phyloP scores from a whole-genome alignment of 371 early-diverging fungal species.

The Phascolomyces articulosus region DNA sequence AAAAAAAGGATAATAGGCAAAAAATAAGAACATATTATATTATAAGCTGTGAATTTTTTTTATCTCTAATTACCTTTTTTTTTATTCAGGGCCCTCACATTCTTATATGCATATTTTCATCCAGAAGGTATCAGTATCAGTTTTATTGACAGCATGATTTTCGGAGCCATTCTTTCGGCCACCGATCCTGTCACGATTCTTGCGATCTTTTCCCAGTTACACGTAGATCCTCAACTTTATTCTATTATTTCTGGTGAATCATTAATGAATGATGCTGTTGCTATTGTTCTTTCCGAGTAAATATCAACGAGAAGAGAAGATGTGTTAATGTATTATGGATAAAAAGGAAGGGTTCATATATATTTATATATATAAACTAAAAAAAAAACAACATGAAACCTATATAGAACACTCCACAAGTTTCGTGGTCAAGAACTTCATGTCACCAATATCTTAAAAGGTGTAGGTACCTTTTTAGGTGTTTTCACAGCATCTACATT shows the following conservation, averaged over 20 bases:
- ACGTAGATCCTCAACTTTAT: slow-evolving; percentile 91
- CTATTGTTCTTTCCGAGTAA: slow-evolving; percentile 91
- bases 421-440: slow-evolving; percentile 81
- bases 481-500: slow-evolving; percentile 83
- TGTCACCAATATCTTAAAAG: slow-evolving; percentile 68
- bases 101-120: slow-evolving; percentile 71
- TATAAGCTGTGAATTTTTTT: too few relatives aligned
- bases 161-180: slow-evolving; percentile 92
- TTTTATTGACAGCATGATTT: slow-evolving; percentile 89
- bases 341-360: too few relatives aligned
- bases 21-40: neutral
- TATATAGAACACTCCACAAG: slow-evolving; percentile 75
- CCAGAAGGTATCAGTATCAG: slow-evolving; percentile 68
- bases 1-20: too few relatives aligned
- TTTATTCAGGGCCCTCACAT: slow-evolving; percentile 59
- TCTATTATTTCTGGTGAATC: slow-evolving; percentile 95
- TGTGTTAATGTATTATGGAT: neutral
- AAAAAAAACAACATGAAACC: too few relatives aligned
- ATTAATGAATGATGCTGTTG: slow-evolving; percentile 93
- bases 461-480: slow-evolving; percentile 75
- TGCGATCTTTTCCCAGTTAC: slow-evolving; percentile 89
- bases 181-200: slow-evolving; percentile 97
- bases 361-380: too few relatives aligned
- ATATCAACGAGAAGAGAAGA: slow-evolving; percentile 10
- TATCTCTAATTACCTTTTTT: too few relatives aligned